Conservation (phyloP, 768 basidiomycete genomes). For the Serendipita sp. region DNA sequence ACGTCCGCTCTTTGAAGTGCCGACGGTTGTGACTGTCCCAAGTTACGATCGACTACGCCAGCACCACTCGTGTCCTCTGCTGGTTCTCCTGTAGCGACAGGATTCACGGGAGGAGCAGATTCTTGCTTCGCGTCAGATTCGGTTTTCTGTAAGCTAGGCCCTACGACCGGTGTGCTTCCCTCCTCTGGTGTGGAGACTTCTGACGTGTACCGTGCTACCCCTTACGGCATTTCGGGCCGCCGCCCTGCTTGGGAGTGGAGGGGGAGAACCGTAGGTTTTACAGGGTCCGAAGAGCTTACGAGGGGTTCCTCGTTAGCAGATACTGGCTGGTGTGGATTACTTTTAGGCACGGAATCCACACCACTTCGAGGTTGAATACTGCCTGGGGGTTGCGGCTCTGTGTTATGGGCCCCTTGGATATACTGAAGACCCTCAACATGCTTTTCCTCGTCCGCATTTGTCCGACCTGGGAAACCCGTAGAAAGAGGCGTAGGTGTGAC, state of each 20-base stretch:
- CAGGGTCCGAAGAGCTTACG: neutral
- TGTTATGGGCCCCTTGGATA: too few species aligned
- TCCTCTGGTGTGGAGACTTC: constrained; percentile 2
- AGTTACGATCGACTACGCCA: neutral
- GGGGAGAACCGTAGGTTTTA: constrained; percentile 11
- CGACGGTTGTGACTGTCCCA: neutral
- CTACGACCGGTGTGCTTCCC: neutral
- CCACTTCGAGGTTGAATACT: constrained; percentile 17
- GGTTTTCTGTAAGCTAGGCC: neutral
- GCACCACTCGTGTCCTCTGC: neutral
- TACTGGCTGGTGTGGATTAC: constrained; percentile 5
- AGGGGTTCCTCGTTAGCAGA: neutral
- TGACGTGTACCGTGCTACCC: constrained; percentile 1
- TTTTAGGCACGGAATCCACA: neutral
- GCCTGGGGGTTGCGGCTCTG: constrained; percentile 15
- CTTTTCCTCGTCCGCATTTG: too few species aligned
- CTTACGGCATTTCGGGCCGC: constrained; percentile 12
- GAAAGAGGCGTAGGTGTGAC: too few species aligned
- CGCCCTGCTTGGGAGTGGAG: constrained; percentile 16
- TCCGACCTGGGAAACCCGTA: too few species aligned
- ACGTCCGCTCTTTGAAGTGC: neutral
- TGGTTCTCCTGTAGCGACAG: neutral
- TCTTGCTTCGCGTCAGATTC: constrained; percentile 2
- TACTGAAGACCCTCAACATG: too few species aligned
- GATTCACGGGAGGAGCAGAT: neutral